Evolutionary conservation across 495 filamentous ascomycete species (phyloP), one percentile per base, ranked within the genome.

Genomic region (Aspergillus avenaceus): DNA sequence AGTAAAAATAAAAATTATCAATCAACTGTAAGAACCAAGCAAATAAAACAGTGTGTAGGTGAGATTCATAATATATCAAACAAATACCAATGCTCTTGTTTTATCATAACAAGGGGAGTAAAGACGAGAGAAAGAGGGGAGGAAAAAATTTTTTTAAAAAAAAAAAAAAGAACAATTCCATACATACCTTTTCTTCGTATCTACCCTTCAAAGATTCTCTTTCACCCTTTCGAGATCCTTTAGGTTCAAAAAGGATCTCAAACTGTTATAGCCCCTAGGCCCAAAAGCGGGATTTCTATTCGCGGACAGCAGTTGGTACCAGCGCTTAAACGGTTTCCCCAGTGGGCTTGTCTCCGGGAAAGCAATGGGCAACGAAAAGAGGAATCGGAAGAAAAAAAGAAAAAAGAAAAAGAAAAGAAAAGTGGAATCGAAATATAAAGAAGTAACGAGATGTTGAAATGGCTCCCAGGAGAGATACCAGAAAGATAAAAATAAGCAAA

Each of bases 381-480:
- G 11, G 12, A 12, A 32, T 29, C 25, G 34, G 19, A 38, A 41
- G 8, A 7, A 38, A 46, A 27, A 18, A 26, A 45, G 36, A 41
- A 37, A 18, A 8, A 37, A 34, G 25, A n/a, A 28, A 45, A 49
- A 46, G 27, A 37, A 4, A 27, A 43, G 18, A 22, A 19, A 4
- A 25, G 19, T 6, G 42, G 23, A 21, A 56, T 47, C 45, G 26
- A 23, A 34, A 43, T 5, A 37, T 34, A 19, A 19, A 47, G 49
- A 45, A 34, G 11, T 54, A 21, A 24, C 19, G 28, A 44, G 40
- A 24, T n/a, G 5, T 55, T 37, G 49, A 37, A 47, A 45, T 53
- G 46, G 41, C 45, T 60, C 56, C 57, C 47, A 59, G 56, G 53
- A 59, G 47, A 24, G 41, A 47, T 23, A 40, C 28, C 36, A 34